These are phyloP conservation scores for Vitis hybrid DNA, from an alignment of 177 flowering plant genomes.

Conservation along the genomic window DNA sequence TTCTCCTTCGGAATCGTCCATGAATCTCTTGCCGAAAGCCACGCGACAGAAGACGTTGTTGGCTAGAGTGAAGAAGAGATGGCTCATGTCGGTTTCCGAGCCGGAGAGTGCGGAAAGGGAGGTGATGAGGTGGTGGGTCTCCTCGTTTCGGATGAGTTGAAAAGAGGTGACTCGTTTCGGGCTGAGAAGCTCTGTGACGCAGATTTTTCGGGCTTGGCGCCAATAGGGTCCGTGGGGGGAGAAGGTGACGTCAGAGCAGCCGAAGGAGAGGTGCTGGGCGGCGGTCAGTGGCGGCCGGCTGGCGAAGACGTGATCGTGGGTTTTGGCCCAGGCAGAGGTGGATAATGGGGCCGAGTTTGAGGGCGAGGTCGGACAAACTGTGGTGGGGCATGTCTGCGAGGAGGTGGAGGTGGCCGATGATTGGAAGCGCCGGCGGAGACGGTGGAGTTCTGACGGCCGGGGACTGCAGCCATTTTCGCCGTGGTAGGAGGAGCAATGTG, in stretches of 20 bases:
- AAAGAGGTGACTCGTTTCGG: slow-evolving; percentile 34
- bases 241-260: slow-evolving; percentile 58
- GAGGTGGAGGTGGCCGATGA: slow-evolving; percentile 56
- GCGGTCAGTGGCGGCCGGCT: slow-evolving; percentile 40
- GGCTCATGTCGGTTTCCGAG: slow-evolving; percentile 29
- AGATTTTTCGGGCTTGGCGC: slow-evolving; percentile 42
- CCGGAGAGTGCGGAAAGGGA: slow-evolving; percentile 11
- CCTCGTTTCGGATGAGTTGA: slow-evolving; percentile 32
- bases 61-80: slow-evolving; percentile 29
- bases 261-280: slow-evolving; percentile 50
- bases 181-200: slow-evolving; percentile 49
- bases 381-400: slow-evolving; percentile 46
- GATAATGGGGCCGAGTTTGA: slow-evolving; percentile 43
- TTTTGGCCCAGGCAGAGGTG: slow-evolving; percentile 46
- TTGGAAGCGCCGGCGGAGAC: slow-evolving; percentile 37
- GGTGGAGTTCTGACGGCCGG: slow-evolving; percentile 25
- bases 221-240: slow-evolving; percentile 51
- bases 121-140: slow-evolving; percentile 25
- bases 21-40: slow-evolving; percentile 51
- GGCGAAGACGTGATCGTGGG: slow-evolving; percentile 42
- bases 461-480: neutral
- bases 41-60: slow-evolving; percentile 51
- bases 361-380: slow-evolving; percentile 30
- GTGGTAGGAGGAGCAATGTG: neutral
- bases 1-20: slow-evolving; percentile 6